phyloP scores from a whole-genome alignment of 805 yeast genomes.

The Pichia rugopelliculosa region DNA sequence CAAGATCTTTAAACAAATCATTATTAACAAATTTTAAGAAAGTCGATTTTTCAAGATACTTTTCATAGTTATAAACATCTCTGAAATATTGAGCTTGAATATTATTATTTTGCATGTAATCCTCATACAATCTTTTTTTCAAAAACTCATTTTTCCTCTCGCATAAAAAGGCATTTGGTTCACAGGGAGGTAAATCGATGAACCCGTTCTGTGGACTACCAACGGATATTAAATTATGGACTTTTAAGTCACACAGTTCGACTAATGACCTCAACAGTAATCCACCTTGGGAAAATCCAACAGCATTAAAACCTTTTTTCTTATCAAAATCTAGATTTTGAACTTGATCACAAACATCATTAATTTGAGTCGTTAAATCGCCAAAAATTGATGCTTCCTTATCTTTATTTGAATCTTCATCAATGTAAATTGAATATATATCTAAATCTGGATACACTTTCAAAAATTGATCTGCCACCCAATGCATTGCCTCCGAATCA shows the following conservation, averaged over 20 bases:
- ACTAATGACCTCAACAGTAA: slow-evolving; percentile 62
- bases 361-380: slow-evolving; percentile 47
- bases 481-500: slow-evolving; percentile 49
- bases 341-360: slow-evolving; percentile 50
- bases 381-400: slow-evolving; percentile 53
- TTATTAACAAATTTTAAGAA: slow-evolving; percentile 64
- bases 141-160: slow-evolving; percentile 44
- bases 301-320: slow-evolving; percentile 52
- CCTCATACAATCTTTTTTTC: slow-evolving; percentile 54
- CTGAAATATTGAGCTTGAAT: slow-evolving; percentile 75
- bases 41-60: slow-evolving; percentile 47
- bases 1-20: slow-evolving; percentile 34
- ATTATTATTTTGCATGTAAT: slow-evolving; percentile 45
- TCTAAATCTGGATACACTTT: slow-evolving; percentile 41
- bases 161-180: slow-evolving; percentile 41
- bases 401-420: slow-evolving; percentile 44
- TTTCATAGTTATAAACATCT: slow-evolving; percentile 42
- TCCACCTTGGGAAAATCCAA: slow-evolving; percentile 84
- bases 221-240: slow-evolving; percentile 56
- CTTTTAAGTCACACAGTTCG: slow-evolving; percentile 46
- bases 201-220: slow-evolving; percentile 82
- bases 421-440: slow-evolving; percentile 48
- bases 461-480: slow-evolving; percentile 36
- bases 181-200: slow-evolving; percentile 58
- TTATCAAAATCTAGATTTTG: slow-evolving; percentile 27